A percentile compares a stretch with the other conserved stretches of the same genome.
Conservation (phyloP, 1,284 basidiomycete genomes). For the Hemileia vastatrix region DNA sequence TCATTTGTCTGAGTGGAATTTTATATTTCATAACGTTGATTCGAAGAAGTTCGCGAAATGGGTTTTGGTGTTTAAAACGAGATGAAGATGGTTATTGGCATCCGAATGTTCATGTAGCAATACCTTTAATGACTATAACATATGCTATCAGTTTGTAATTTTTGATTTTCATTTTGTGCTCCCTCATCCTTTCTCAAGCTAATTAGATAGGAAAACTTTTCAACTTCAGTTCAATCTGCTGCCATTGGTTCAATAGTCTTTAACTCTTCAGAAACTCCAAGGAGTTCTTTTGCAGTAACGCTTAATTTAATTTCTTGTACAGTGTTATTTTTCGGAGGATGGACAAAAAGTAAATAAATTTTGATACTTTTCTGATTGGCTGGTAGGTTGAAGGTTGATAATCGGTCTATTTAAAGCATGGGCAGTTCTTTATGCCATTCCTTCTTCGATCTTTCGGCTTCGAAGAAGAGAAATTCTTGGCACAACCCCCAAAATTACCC, state of each 20-base stretch:
- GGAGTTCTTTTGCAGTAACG: conserved; percentile 2
- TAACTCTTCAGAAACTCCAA: background rate
- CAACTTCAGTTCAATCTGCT: conserved; percentile 9
- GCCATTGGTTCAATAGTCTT: conserved; percentile 13
- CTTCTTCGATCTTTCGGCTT: conserved; percentile 22
- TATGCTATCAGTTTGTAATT: conserved; percentile 9
- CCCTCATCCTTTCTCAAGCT: background rate
- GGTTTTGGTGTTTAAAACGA: conserved; percentile 19
- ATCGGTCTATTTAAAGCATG: conserved; percentile 6
- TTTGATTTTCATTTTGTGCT: background rate
- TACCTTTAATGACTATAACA: conserved; percentile 11
- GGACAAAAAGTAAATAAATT: conserved; percentile 15
- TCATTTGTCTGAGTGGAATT: conserved; percentile 13
- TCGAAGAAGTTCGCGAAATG: conserved; percentile 4
- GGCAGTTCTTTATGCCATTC: conserved; percentile 19
- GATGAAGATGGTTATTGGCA: conserved; percentile 22
- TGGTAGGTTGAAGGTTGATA: background rate
- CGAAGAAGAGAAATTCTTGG: conserved; percentile 16
- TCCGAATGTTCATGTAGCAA: conserved; percentile 21
- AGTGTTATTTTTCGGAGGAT: conserved; percentile 11
- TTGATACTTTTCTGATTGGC: background rate
- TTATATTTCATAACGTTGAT: conserved; percentile 7
- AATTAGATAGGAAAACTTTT: background rate
- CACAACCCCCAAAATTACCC: conserved; percentile 14
- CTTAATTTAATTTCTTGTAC: conserved; percentile 13